Base-by-base conservation (phyloP, 2,329 filamentous ascomycete species). In the Hypoxylon sp. region DNA sequence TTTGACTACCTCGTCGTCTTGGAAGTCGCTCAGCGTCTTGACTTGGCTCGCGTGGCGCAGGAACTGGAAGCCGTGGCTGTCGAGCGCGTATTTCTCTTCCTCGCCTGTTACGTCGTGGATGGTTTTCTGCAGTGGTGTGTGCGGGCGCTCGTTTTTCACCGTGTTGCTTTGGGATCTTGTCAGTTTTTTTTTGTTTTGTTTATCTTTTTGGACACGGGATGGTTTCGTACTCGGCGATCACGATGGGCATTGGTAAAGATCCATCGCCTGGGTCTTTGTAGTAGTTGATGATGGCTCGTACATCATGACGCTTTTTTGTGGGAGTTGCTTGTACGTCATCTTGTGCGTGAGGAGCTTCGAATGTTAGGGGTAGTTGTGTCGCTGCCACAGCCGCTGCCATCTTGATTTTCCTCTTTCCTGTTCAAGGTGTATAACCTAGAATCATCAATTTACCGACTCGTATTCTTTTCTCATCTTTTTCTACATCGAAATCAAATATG, bases 1-100 rank as follows among this genome's bases (percentile, higher is more conserved):
- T 61, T 81, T 75, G 63, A 93, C 85, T 17, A 75, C 73, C 2
- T 79, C 77, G 40, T 88, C 82, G 65, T 87, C 79, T 2, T 61
- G 51, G 48, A 75, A 77, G 1, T 62, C 61, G n/a, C 61, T 53
- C 34, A 74, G 63, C 2, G 61, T 60, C 13, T 62, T 57, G 43
- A 73, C 61, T 2, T 23, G 23, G 56, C 67, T 70, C 31, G 62
- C 45, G 30, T 68, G 69, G 7, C 56, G 63, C 16, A 65, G 55
- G 49, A 71, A 71, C 35, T 75, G 72, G 57, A 77, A 77, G 1
- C 74, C 75, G 51, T 75, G 67, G 30, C 46, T 59, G 60, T 76
- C 73, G 29, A 77, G 71, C 1, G 67, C 67, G 63, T 73, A 77
- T 6, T 64, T 55, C 53, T 62, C 62, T 50, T 76, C 74, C 3